These are phyloP conservation scores for Penicillium bialowiezense DNA, from an alignment of 495 filamentous ascomycete species.

Conservation along the genomic window DNA sequence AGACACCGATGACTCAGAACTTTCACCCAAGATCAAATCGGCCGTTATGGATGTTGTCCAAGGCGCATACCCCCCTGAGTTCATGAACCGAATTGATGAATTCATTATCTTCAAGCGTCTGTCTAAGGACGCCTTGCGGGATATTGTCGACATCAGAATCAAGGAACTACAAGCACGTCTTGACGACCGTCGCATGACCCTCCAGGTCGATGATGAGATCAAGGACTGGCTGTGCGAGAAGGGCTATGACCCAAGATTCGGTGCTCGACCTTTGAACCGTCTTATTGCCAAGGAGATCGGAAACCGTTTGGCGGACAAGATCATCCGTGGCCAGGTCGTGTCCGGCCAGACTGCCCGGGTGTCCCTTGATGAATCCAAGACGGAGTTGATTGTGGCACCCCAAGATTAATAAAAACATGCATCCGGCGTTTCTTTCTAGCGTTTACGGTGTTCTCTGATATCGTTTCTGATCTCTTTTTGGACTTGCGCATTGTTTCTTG, in stretches of 20 bases:
- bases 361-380: constrained; percentile 50
- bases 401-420: constrained; percentile 15
- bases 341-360: constrained; percentile 70
- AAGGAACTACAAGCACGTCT: constrained; percentile 81
- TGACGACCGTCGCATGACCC: constrained; percentile 77
- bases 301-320: constrained; percentile 83
- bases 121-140: constrained; percentile 71
- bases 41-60: constrained; percentile 90
- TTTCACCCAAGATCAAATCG: constrained; percentile 65
- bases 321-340: constrained; percentile 81
- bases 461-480: constrained; percentile 5
- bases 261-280: constrained; percentile 89
- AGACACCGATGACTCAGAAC: constrained; percentile 58
- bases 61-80: constrained; percentile 79
- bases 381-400: constrained; percentile 29
- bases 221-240: constrained; percentile 82
- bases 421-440: constrained; percentile 3
- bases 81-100: constrained; percentile 93
- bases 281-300: constrained; percentile 86
- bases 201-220: constrained; percentile 67
- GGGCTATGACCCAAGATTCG: constrained; percentile 88
- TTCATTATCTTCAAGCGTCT: constrained; percentile 94
- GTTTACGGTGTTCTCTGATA: background rate
- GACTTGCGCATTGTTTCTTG: constrained; percentile 7
- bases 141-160: constrained; percentile 91